Evolutionary conservation across 768 basidiomycete genomes (phyloP).

Genomic region (Solioccasus polychromus): DNA sequence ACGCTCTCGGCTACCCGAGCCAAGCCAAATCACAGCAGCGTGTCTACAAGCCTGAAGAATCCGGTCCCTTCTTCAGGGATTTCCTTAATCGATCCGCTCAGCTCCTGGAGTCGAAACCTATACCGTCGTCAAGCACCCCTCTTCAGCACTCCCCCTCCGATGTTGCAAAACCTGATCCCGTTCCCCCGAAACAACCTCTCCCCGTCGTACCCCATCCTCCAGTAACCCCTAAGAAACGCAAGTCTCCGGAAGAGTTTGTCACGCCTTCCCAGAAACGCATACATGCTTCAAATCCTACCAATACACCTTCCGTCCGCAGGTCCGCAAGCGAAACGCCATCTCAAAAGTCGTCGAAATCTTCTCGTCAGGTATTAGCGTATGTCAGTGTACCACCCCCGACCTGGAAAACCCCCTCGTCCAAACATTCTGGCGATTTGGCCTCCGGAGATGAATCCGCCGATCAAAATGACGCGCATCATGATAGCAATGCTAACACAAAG

Average conservation of each 20-base stretch:
- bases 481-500: constrained; percentile 35
- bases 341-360: constrained; percentile 26
- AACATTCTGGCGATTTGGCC: constrained; percentile 38
- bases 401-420: constrained; percentile 27
- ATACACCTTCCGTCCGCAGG: constrained; percentile 10
- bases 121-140: constrained; percentile 13
- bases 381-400: constrained; percentile 31
- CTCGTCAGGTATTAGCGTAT: constrained; percentile 33
- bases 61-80: constrained; percentile 59
- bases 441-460: constrained; percentile 59
- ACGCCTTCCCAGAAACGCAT: constrained; percentile 66
- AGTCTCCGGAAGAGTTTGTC: constrained; percentile 53
- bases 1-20: constrained; percentile 57
- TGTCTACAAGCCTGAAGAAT: constrained; percentile 54
- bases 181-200: constrained; percentile 11
- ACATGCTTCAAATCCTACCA: constrained; percentile 21
- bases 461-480: constrained; percentile 26
- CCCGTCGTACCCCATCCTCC: constrained; percentile 14
- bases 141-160: constrained; percentile 16
- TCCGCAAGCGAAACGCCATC: constrained; percentile 24
- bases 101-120: constrained; percentile 37
- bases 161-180: constrained; percentile 15
- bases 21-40: constrained; percentile 24
- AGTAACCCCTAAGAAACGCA: constrained; percentile 70
- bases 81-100: constrained; percentile 50